Conservation (phyloP, 2,329 filamentous ascomycete genomes). For the Chaetothyriales sp. region DNA sequence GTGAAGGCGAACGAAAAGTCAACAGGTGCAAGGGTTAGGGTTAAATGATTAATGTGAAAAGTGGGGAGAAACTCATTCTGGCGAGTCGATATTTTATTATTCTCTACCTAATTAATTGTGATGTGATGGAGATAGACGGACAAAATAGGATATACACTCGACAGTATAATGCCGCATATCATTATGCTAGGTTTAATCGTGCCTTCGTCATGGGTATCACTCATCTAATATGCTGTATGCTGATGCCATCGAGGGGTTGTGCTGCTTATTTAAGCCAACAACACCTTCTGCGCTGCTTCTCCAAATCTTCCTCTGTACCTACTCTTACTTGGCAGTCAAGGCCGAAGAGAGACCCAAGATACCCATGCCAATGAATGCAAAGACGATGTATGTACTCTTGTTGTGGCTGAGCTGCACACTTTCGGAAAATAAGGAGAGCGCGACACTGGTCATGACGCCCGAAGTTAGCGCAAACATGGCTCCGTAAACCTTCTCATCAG, state of each 20-base stretch:
- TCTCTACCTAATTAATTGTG: no score
- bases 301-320: background rate
- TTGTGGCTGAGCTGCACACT: slow-evolving; percentile 69
- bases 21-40: background rate
- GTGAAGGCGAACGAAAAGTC: background rate
- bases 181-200: background rate
- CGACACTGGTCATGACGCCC: slow-evolving; percentile 92
- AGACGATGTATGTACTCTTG: slow-evolving; percentile 58
- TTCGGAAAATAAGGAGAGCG: slow-evolving; percentile 76
- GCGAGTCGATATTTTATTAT: no score
- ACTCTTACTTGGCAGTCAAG: slow-evolving; percentile 43
- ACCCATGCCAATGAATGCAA: slow-evolving; percentile 72
- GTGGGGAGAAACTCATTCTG: no score
- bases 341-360: slow-evolving; percentile 74
- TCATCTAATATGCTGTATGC: background rate
- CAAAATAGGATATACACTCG: no score
- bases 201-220: background rate
- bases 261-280: background rate
- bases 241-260: background rate
- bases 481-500: slow-evolving; percentile 39
- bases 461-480: slow-evolving; percentile 74
- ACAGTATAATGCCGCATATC: background rate
- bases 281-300: no score
- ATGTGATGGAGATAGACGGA: no score
- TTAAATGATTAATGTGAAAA: background rate